Evolutionary conservation across 805 yeast species (phyloP).

Genomic region (Candida xyloterini): DNA sequence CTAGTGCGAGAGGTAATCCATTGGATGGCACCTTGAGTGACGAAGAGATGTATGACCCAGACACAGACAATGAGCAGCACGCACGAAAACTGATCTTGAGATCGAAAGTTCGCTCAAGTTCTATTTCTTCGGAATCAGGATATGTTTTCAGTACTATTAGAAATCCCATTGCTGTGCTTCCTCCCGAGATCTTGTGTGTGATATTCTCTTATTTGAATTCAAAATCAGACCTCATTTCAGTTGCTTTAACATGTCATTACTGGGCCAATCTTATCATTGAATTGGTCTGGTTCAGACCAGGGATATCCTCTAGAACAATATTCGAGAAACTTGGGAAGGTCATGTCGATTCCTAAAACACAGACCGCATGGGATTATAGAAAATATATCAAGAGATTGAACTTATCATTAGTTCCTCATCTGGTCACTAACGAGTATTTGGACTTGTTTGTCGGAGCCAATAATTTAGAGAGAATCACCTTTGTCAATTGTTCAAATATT

Average conservation of each 20-base stretch:
- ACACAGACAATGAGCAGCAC: slow-evolving; percentile 33
- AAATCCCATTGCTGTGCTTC: slow-evolving; percentile 43
- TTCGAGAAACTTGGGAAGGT: slow-evolving; percentile 54
- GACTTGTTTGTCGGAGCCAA: slow-evolving; percentile 61
- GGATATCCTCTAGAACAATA: slow-evolving; percentile 49
- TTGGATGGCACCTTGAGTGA: slow-evolving; percentile 14
- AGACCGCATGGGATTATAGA: slow-evolving; percentile 65
- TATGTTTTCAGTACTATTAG: slow-evolving; percentile 11
- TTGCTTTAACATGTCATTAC: slow-evolving; percentile 71
- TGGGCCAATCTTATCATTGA: slow-evolving; percentile 81
- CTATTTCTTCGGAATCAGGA: slow-evolving; percentile 16
- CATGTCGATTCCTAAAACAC: slow-evolving; percentile 44
- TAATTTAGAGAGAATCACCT: slow-evolving; percentile 79
- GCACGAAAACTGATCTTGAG: slow-evolving; percentile 29
- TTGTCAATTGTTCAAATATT: slow-evolving; percentile 73
- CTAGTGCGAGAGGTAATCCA: slow-evolving; percentile 4
- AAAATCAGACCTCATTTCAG: slow-evolving; percentile 54
- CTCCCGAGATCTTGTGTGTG: slow-evolving; percentile 61
- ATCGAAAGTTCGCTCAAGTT: slow-evolving; percentile 26
- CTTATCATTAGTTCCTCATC: slow-evolving; percentile 66
- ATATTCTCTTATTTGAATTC: slow-evolving; percentile 64
- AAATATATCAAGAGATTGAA: slow-evolving; percentile 74
- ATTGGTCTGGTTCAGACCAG: slow-evolving; percentile 85
- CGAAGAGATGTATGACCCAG: slow-evolving; percentile 31
- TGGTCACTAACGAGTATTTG: slow-evolving; percentile 64